These are phyloP conservation scores for Clarireedia sp. DNA, from an alignment of 2,329 filamentous ascomycete genomes.

Conservation along the genomic window DNA sequence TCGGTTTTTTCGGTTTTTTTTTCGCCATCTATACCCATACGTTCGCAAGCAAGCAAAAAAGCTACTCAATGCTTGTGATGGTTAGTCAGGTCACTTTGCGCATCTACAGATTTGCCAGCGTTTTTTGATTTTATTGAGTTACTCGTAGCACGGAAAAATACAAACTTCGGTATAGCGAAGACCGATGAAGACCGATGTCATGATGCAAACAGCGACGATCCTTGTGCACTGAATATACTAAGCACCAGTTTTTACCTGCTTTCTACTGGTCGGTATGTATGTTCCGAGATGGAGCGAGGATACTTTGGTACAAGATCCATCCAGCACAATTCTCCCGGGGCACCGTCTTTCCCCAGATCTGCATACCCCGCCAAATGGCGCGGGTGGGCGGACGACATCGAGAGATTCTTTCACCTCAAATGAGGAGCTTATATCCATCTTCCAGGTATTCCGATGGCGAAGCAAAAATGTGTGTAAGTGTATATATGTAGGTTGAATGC, in stretches of 20 bases:
- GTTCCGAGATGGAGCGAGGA: not conserved
- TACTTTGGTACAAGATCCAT: too few relatives aligned
- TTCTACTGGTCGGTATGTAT: not conserved
- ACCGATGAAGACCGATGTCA: conserved; percentile 14
- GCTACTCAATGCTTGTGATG: not conserved
- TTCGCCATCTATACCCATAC: conserved; percentile 5
- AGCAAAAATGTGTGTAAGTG: not conserved
- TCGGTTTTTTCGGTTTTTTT: not conserved
- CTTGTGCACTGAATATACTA: not conserved
- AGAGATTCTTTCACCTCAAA: not conserved
- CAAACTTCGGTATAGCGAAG: conserved; percentile 12
- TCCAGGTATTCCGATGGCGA: too few relatives aligned
- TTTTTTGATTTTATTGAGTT: not conserved
- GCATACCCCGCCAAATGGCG: not conserved
- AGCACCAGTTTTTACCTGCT: not conserved
- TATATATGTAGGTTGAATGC: not conserved
- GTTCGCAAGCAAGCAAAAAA: not conserved
- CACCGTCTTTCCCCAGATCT: not conserved
- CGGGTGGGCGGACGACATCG: not conserved
- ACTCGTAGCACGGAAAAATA: conserved; percentile 14
- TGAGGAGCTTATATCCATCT: not conserved
- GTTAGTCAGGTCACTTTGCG: not conserved
- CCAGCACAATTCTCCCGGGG: not conserved
- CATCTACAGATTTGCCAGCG: not conserved
- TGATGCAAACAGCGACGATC: conserved; percentile 4